Evolutionary conservation across 176 grass and related monocot genomes (phyloP).

Genomic region (Zoysia japonica): DNA sequence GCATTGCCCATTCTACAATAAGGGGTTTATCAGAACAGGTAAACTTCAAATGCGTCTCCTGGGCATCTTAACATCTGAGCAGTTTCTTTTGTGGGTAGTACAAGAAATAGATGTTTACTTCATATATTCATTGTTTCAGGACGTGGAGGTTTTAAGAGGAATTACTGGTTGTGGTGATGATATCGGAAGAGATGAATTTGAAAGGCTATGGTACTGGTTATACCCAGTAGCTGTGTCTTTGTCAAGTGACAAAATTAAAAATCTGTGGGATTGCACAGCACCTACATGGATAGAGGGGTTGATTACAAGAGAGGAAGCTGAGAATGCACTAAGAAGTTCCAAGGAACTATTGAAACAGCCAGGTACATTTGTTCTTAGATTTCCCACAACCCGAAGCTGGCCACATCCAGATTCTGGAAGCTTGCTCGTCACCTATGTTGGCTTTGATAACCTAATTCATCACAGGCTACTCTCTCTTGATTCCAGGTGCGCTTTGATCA

Average conservation of each 20-base stretch:
- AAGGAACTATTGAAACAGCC: conserved; percentile 35
- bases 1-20: conserved; percentile 52
- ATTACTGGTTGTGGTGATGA: conserved; percentile 75
- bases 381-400: conserved; percentile 86
- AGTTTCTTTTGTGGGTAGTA: neutral
- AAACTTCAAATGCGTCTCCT: conserved; percentile 26
- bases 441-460: conserved; percentile 52
- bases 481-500: conserved; percentile 47
- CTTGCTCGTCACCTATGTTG: conserved; percentile 75
- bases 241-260: conserved; percentile 66
- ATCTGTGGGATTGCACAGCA: conserved; percentile 60
- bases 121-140: conserved; percentile 43
- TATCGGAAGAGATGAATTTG: conserved; percentile 67
- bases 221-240: conserved; percentile 85
- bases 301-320: conserved; percentile 76
- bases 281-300: conserved; percentile 88
- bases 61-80: neutral
- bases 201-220: conserved; percentile 90
- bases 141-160: conserved; percentile 73
- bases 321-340: conserved; percentile 60
- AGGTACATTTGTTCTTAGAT: conserved; percentile 86
- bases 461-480: conserved; percentile 75
- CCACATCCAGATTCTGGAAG: conserved; percentile 92
- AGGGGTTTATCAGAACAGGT: conserved; percentile 82
- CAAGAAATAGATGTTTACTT: conserved; percentile 22